A percentile compares a stretch with the other conserved stretches of the same genome.
These are phyloP conservation scores for Vigna nakashimae DNA, from an alignment of 306 rosid genomes.

Conservation along the genomic window DNA sequence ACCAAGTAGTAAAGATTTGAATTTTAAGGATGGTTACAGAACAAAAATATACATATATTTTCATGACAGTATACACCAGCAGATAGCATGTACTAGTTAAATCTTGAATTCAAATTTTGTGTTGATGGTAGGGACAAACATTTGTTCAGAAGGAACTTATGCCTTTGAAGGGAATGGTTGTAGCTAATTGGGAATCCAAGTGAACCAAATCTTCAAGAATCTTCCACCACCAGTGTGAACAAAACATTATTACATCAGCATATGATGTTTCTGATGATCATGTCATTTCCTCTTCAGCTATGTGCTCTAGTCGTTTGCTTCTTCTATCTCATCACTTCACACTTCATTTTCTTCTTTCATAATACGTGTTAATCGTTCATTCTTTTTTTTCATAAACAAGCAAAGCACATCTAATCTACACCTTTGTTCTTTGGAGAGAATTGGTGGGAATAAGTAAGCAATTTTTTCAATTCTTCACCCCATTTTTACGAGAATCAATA, in stretches of 20 bases:
- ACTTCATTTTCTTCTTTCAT: not conserved
- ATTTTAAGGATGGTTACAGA: no score
- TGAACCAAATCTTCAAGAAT: constrained; percentile 26
- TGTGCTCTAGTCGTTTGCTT: not conserved
- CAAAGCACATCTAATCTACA: not conserved
- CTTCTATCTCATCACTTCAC: not conserved
- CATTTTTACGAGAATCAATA: not conserved
- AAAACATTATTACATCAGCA: constrained; percentile 5
- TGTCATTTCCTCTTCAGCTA: constrained; percentile 6
- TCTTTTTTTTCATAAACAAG: not conserved
- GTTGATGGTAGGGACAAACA: not conserved
- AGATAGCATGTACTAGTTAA: not conserved
- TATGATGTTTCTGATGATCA: constrained; percentile 31
- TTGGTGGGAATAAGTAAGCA: not conserved
- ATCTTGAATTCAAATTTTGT: not conserved
- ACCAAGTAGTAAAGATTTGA: no score
- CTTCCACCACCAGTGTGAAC: not conserved
- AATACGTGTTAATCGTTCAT: not conserved
- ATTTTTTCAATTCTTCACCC: constrained; percentile 10
- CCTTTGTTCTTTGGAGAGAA: not conserved
- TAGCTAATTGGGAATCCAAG: constrained; percentile 23
- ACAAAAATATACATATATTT: not conserved
- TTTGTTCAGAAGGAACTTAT: constrained; percentile 23
- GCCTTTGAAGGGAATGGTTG: constrained; percentile 16
- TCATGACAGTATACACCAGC: not conserved